Evolutionary conservation across 306 rosid species (phyloP).

Genomic region (Canavalia gladiata): DNA sequence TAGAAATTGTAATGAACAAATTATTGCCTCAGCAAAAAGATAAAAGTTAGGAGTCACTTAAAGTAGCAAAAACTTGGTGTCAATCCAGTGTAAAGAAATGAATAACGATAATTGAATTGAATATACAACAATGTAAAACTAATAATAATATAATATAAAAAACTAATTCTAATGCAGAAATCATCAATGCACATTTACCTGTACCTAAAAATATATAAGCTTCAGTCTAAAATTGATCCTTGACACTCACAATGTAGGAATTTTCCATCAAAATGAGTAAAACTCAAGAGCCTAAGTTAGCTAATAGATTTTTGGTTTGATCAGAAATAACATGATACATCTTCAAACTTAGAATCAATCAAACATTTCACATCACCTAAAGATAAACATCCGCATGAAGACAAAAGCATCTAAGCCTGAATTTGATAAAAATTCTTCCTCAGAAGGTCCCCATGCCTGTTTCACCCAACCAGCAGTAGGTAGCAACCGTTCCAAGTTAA

Average conservation of each 20-base stretch:
- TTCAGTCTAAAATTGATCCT: background rate
- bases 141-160: background rate
- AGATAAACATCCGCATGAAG: slow-evolving; percentile 77
- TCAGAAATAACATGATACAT: slow-evolving; percentile 19
- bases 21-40: slow-evolving; percentile 34
- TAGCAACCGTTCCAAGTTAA: slow-evolving; percentile 74
- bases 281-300: slow-evolving; percentile 12
- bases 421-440: slow-evolving; percentile 65
- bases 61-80: slow-evolving; percentile 17
- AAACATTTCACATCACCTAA: slow-evolving; percentile 62
- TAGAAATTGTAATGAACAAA: slow-evolving; percentile 34
- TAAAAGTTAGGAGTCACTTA: background rate
- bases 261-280: slow-evolving; percentile 21
- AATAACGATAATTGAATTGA: slow-evolving; percentile 4
- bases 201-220: background rate
- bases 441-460: slow-evolving; percentile 80
- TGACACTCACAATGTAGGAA: slow-evolving; percentile 6
- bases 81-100: slow-evolving; percentile 22
- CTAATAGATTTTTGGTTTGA: slow-evolving; percentile 1
- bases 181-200: background rate
- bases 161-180: background rate
- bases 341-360: slow-evolving; percentile 29
- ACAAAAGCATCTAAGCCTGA: slow-evolving; percentile 83
- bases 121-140: background rate
- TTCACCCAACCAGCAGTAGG: slow-evolving; percentile 87